phyloP scores from a whole-genome alignment of 148 eudicot species.

The Persicaria maculosa region DNA sequence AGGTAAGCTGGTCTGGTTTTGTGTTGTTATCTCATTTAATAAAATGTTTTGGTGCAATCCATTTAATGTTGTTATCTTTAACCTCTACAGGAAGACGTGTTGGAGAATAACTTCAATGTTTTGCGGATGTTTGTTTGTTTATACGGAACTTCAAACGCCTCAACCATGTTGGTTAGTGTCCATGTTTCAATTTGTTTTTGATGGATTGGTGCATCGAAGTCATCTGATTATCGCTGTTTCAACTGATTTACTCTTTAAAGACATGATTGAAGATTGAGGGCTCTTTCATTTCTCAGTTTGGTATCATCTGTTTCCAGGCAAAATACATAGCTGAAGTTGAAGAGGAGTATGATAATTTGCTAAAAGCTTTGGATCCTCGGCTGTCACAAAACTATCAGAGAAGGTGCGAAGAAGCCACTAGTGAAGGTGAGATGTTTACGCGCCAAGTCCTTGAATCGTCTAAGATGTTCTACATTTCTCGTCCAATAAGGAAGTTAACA shows the following conservation, averaged over 20 bases:
- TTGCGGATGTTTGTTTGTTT: conserved; percentile 81
- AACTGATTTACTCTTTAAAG: background rate
- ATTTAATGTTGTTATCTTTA: background rate
- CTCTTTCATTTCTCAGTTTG: background rate
- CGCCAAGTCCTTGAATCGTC: background rate
- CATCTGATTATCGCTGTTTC: too few species aligned
- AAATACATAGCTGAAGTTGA: conserved; percentile 70
- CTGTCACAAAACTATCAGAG: conserved; percentile 46
- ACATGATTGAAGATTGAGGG: background rate
- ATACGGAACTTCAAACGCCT: conserved; percentile 67
- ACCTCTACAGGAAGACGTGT: conserved; percentile 67
- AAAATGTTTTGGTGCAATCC: background rate
- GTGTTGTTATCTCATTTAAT: background rate
- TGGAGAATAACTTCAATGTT: conserved; percentile 80
- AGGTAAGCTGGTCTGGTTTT: conserved; percentile 43
- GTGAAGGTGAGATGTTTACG: conserved; percentile 48
- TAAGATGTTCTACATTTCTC: background rate
- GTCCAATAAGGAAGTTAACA: background rate
- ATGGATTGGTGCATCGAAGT: background rate
- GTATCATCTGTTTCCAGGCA: conserved; percentile 38
- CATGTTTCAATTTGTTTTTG: background rate
- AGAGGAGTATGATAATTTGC: conserved; percentile 51
- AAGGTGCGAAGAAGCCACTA: conserved; percentile 97
- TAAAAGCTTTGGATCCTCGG: conserved; percentile 55
- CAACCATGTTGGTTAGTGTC: conserved; percentile 65